Base-by-base conservation (phyloP, 495 filamentous ascomycete species). In the Talaromyces borbonicus region DNA sequence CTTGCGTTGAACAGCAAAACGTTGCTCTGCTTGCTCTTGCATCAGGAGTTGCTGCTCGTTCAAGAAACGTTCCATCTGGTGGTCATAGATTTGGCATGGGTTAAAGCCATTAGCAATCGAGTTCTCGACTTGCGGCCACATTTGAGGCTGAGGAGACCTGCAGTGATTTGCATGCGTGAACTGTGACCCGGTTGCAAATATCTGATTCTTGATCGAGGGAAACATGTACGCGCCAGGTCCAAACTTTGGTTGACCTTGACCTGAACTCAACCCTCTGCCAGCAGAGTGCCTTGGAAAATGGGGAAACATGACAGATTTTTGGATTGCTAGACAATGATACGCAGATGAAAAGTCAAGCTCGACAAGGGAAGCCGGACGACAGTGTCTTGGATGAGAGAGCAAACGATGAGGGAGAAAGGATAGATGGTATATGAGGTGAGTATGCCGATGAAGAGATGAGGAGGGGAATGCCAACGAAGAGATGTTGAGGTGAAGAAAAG, bases 11-110 rank as follows among this genome's bases (percentile, higher is more conserved):
- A 31, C 19, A 15, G 29, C 14, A 20, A 32, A 22, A 14, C 30
- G 27, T n/a, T 46, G 29, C 12, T 46, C 30, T 9, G 24, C 16
- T 15, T 46, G 43, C 14, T 35, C 30, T n/a, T 46, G 43, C 2
- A 46, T 33, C 4, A 11, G 12, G n/a, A 15, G 15, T 24, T 22
- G 43, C 29, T 46, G 43, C 19, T 35, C n/a, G n/a, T 22, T 46
- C 9, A 46, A 5, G 16, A 31, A 46, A 19, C 36, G 43, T 12
- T 35, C 29, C 43, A 33, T n/a, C 30, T 35, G 29, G 25, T 36
- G 20, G 6, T 15, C 43, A 25, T 46, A 46, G 8, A 46, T 12
- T 31, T 33, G 29, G 8, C 30, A 22, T 11, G 33, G 43, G n/a
- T 46, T 24, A 14, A 46, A 0, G 5, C 36, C 30, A 11, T 23